Evolutionary conservation across 2,329 filamentous ascomycete species (phyloP), one percentile per base, ranked within the genome.

Genomic region (Cercospora canescens): DNA sequence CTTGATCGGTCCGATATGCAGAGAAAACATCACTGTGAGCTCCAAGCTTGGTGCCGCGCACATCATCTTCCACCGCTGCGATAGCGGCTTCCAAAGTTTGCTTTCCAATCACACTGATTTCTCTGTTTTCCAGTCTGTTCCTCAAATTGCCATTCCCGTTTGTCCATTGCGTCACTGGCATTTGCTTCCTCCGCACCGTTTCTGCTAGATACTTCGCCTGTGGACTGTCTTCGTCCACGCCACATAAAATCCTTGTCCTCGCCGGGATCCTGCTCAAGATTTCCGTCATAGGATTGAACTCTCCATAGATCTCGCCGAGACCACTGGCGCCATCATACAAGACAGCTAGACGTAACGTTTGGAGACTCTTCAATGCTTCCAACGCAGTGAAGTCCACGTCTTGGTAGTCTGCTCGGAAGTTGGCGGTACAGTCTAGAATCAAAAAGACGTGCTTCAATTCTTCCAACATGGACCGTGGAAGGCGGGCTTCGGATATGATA

Each of bases 371-470:
- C 39, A 68, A 39, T 12, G 61, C 63, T 35, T 56, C 54, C 34
- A 74, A 64, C 7, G 71, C 41, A 1, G 57, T 59, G 12, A 70
- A 71, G 41, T 74, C 72, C 11, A 72, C 68, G 45, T 72, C 71
- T 18, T 65, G 66, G 35, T 72, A 72, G 28, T 50, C 60, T 48
- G 65, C 67, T 34, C 67, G 58, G 32, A 73, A 71, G 21, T 63
- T 64, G 8, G 65, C 62, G 2, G 71, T 72, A 35, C 69, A 72
- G 45, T 75, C 74, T 2, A 74, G 67, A 37, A 75, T 60, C 0
- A 75, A n/a, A 24, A 66, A 72, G 9, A 75, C 6, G 45, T 72
- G 69, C 62, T 69, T 57, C 5, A 75, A 12, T 28, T 60, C 60
- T 55, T 69, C 59, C 12, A 75, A 65, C 1, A 71, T 65, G 28